Percentiles rank a stretch among this genome's conserved stretches.
These are phyloP conservation scores for Flaveria brownii DNA, from an alignment of 129 eudicot genomes.

Conservation along the genomic window DNA sequence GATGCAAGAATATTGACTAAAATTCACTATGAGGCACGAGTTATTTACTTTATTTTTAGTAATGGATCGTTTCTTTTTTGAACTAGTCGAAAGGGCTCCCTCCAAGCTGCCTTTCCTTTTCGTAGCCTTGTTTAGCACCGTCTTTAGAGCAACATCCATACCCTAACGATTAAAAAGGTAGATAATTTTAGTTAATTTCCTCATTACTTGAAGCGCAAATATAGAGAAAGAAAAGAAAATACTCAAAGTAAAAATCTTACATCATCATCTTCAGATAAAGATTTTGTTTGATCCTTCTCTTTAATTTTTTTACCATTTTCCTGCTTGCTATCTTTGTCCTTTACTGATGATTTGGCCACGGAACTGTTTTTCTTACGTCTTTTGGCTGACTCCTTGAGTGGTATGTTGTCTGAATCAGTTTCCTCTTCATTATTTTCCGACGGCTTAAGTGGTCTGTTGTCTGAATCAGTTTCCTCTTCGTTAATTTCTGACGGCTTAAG, in stretches of 20 bases:
- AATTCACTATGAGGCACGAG: constrained; percentile 9
- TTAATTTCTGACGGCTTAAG: constrained; percentile 36
- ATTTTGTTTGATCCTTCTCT: constrained; percentile 44
- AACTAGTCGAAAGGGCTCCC: constrained; percentile 37
- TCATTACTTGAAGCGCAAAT: constrained; percentile 6
- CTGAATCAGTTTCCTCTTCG: constrained; percentile 44
- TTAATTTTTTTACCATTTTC: constrained; percentile 42
- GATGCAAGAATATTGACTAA: constrained; percentile 3
- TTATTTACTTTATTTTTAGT: constrained; percentile 51
- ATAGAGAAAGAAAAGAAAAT: background rate
- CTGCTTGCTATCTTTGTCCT: constrained; percentile 39
- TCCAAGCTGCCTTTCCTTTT: constrained; percentile 43
- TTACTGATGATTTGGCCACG: constrained; percentile 40
- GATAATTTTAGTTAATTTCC: constrained; percentile 8
- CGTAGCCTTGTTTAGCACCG: constrained; percentile 50
- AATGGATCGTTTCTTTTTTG: constrained; percentile 63
- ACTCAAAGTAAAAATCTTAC: constrained; percentile 30
- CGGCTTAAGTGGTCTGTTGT: constrained; percentile 34
- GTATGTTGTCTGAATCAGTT: constrained; percentile 41
- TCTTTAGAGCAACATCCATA: constrained; percentile 42
- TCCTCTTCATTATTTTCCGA: constrained; percentile 40
- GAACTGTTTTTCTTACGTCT: constrained; percentile 38
- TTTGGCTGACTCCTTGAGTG: constrained; percentile 38
- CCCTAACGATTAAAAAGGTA: constrained; percentile 46
- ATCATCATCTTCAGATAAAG: constrained; percentile 52